Conservation (phyloP, 129 eudicot genomes). For the Solidago caesia region DNA sequence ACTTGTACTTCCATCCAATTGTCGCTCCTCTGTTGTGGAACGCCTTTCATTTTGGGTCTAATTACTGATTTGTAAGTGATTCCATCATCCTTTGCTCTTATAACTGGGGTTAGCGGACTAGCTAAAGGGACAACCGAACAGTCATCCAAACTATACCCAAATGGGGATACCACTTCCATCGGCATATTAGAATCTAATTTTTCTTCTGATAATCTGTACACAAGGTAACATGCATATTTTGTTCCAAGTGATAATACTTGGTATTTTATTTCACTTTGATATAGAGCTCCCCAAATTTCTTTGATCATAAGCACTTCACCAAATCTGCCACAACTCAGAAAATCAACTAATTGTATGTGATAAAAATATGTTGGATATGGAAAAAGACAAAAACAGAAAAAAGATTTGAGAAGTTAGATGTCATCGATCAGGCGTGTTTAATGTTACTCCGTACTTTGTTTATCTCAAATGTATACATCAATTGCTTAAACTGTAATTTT, state of each 20-base stretch:
- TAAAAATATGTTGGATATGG: too few species aligned
- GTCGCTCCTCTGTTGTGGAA: conserved; percentile 18
- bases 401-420: too few species aligned
- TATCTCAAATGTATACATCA: too few species aligned
- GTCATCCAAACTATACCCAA: too few species aligned
- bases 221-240: conserved; percentile 16
- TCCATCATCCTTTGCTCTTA: conserved; percentile 7
- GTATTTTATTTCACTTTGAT: neutral
- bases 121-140: too few species aligned
- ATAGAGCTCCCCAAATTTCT: neutral
- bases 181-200: neutral
- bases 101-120: conserved; percentile 19
- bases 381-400: too few species aligned
- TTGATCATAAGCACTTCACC: neutral
- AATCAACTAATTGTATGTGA: too few species aligned
- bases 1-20: conserved; percentile 23
- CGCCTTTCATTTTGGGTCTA: neutral
- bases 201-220: neutral
- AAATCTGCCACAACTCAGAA: conserved; percentile 10
- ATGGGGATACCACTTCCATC: too few species aligned
- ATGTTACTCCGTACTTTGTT: too few species aligned
- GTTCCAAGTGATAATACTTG: neutral
- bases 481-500: too few species aligned
- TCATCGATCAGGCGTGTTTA: too few species aligned
- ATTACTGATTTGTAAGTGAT: neutral